These are phyloP conservation scores for Phialocephala subalpina DNA, from an alignment of 2,329 filamentous ascomycete species.

Conservation along the genomic window DNA sequence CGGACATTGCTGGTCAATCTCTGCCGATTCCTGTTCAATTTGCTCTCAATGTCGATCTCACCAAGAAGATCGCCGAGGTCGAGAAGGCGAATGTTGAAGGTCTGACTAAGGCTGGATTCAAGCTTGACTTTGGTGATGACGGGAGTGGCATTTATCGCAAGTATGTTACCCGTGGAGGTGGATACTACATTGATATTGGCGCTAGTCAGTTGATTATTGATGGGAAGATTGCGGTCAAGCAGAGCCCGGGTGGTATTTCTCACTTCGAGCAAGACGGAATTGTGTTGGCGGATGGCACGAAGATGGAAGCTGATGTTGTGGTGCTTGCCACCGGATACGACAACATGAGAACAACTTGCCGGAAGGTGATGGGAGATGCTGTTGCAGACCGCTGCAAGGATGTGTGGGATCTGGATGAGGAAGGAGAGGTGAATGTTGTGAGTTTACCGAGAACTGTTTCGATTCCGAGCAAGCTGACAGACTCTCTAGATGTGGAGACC, in stretches of 20 bases:
- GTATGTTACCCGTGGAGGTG: slow-evolving; percentile 63
- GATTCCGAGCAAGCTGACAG: background rate
- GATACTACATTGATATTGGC: slow-evolving; percentile 66
- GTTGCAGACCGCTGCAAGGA: slow-evolving; percentile 57
- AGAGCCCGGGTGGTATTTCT: slow-evolving; percentile 38
- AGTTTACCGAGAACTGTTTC: background rate
- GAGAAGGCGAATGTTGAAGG: slow-evolving; percentile 54
- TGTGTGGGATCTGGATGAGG: slow-evolving; percentile 56
- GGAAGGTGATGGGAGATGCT: slow-evolving; percentile 57
- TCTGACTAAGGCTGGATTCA: slow-evolving; percentile 64
- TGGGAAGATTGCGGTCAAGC: slow-evolving; percentile 57
- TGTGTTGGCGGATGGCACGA: slow-evolving; percentile 53
- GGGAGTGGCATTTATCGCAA: slow-evolving; percentile 52
- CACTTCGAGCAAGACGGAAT: slow-evolving; percentile 37
- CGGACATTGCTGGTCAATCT: slow-evolving; percentile 67
- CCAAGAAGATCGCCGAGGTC: slow-evolving; percentile 44
- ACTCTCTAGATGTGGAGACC: slow-evolving; percentile 51
- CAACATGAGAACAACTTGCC: slow-evolving; percentile 60
- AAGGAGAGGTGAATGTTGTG: slow-evolving; percentile 49
- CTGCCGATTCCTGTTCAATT: slow-evolving; percentile 68
- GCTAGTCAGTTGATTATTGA: slow-evolving; percentile 58
- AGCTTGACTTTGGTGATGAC: slow-evolving; percentile 55
- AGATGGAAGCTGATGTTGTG: slow-evolving; percentile 59
- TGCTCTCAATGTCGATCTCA: slow-evolving; percentile 58
- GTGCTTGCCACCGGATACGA: slow-evolving; percentile 58